These are phyloP conservation scores for Dactylorhiza incarnata DNA, from an alignment of 106 monocot genomes.

Conservation along the genomic window DNA sequence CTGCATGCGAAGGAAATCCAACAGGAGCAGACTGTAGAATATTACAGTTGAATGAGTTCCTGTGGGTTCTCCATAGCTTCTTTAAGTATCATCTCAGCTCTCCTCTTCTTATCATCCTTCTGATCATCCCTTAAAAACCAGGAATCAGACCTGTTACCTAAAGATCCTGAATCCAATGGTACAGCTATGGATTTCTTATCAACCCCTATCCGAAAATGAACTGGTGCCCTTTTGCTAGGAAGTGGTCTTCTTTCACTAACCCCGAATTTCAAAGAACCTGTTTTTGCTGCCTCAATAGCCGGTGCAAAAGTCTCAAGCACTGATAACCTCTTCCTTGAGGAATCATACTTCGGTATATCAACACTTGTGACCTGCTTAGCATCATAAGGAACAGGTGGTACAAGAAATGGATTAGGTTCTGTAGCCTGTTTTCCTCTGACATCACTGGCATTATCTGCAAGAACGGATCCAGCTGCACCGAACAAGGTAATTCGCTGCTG, in stretches of 20 bases:
- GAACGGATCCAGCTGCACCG: conserved; percentile 15
- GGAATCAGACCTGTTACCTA: conserved; percentile 25
- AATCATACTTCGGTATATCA: conserved; percentile 15
- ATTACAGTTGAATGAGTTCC: conserved; percentile 67
- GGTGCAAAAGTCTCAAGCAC: conserved; percentile 75
- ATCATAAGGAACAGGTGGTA: conserved; percentile 49
- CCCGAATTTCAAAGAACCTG: conserved; percentile 25
- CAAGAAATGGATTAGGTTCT: conserved; percentile 57
- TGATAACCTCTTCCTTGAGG: conserved; percentile 23
- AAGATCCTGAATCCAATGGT: conserved; percentile 18
- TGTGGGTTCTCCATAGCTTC: conserved; percentile 94
- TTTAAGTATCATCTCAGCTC: conserved; percentile 82
- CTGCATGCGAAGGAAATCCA: conserved; percentile 5
- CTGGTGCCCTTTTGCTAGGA: conserved; percentile 41
- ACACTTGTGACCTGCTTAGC: conserved; percentile 49
- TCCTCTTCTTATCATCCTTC: conserved; percentile 89
- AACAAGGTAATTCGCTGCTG: conserved; percentile 46
- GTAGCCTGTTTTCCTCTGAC: conserved; percentile 48
- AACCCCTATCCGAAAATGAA: conserved; percentile 68
- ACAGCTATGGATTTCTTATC: conserved; percentile 51
- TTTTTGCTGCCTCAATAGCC: conserved; percentile 49
- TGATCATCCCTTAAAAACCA: conserved; percentile 68
- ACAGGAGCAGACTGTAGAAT: conserved; percentile 6
- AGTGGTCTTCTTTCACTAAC: conserved; percentile 18
- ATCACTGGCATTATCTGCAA: conserved; percentile 7